phyloP scores from a whole-genome alignment of 2,329 filamentous ascomycete genomes.

The Trichoderma pleuroti region DNA sequence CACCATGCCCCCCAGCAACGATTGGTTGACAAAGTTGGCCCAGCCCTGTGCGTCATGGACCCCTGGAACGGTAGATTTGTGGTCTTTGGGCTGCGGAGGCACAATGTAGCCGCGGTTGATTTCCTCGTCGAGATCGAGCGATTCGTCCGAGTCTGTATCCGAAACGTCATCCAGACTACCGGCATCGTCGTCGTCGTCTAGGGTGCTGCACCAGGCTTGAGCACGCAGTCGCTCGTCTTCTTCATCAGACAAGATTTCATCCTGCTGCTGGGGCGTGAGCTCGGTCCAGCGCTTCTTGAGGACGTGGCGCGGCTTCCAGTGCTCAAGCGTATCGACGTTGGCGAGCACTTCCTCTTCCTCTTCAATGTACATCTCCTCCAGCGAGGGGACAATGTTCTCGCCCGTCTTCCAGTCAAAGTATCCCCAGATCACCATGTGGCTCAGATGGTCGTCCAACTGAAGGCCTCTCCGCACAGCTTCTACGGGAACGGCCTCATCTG shows the following conservation, averaged over 20 bases:
- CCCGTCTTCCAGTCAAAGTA: constrained; percentile 53
- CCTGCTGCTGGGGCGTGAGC: constrained; percentile 37
- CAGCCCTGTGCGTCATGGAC: constrained; percentile 26
- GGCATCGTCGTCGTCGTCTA: constrained; percentile 21
- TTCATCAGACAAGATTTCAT: constrained; percentile 37
- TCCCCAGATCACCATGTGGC: constrained; percentile 61
- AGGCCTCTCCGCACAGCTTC: constrained; percentile 54
- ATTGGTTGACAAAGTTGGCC: constrained; percentile 28
- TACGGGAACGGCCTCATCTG: constrained; percentile 56
- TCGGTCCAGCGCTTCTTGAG: constrained; percentile 43
- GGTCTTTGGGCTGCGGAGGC: constrained; percentile 21
- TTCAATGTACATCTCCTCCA: constrained; percentile 50
- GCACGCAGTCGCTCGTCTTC: constrained; percentile 35
- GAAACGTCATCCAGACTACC: neutral
- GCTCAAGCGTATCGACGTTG: constrained; percentile 33
- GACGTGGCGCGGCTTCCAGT: constrained; percentile 45
- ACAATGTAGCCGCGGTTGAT: constrained; percentile 34
- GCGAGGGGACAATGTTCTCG: constrained; percentile 47
- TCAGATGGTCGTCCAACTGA: constrained; percentile 49
- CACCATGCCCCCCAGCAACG: constrained; percentile 26
- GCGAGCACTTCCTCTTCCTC: constrained; percentile 41
- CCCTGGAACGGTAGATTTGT: constrained; percentile 19
- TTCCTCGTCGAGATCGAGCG: constrained; percentile 32
- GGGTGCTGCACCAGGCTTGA: constrained; percentile 32
- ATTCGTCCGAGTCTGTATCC: neutral